Percentiles rank a stretch among this genome's conserved stretches.
Evolutionary conservation across 805 yeast species (phyloP).

Genomic region (Wickerhamomyces strasburgensis): DNA sequence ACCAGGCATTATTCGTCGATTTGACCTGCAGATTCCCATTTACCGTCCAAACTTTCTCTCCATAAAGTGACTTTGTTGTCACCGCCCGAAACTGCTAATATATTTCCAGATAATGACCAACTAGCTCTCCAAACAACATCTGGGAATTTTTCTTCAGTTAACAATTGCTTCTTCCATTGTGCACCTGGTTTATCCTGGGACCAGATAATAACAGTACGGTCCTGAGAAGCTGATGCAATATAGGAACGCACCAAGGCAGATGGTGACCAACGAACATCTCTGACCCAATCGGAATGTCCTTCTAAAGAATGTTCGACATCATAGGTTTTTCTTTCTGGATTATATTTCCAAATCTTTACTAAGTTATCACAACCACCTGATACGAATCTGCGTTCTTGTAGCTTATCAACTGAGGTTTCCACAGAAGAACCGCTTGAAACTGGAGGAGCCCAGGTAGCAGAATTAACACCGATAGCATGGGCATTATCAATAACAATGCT

Average conservation of each 20-base stretch:
- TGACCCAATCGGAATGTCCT: constrained; percentile 97
- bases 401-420: constrained; percentile 26
- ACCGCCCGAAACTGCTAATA: constrained; percentile 93
- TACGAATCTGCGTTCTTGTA: constrained; percentile 68
- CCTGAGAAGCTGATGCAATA: constrained; percentile 96
- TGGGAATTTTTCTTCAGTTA: constrained; percentile 80
- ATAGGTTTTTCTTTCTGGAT: constrained; percentile 51
- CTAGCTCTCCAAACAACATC: constrained; percentile 98
- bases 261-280: constrained; percentile 99
- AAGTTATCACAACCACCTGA: constrained; percentile 95
- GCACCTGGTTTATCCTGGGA: constrained; percentile 65
- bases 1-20: constrained; percentile 66
- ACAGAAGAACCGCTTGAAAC: constrained; percentile 29
- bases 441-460: constrained; percentile 92
- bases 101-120: constrained; percentile 95
- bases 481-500: constrained; percentile 54
- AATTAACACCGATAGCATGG: constrained; percentile 89
- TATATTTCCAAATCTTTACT: constrained; percentile 84
- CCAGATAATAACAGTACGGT: constrained; percentile 93
- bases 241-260: constrained; percentile 80
- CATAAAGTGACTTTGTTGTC: constrained; percentile 94
- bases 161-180: constrained; percentile 75
- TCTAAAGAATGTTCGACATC: constrained; percentile 69
- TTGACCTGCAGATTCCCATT: constrained; percentile 97
- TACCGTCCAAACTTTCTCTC: constrained; percentile 90